Evolutionary conservation across 768 basidiomycete genomes (phyloP).

Genomic region (Tephrocybe rancida): DNA sequence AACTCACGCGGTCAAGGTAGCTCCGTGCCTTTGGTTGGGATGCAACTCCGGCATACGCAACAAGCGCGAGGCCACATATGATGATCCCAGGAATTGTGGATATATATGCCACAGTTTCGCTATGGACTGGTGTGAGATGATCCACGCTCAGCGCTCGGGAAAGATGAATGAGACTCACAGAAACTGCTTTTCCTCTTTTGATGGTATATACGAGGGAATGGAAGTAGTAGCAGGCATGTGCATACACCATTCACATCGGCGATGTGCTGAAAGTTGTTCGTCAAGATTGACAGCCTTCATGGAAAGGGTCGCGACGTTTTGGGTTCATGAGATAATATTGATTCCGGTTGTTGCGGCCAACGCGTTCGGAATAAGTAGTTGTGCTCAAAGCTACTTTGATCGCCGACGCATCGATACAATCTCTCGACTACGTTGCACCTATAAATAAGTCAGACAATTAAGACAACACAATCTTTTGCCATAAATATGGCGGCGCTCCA

Average conservation of each 20-base stretch:
- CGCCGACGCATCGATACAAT: no score
- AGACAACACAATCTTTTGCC: no score
- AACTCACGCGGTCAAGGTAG: conserved; percentile 16
- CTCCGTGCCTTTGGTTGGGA: background rate
- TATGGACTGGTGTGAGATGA: background rate
- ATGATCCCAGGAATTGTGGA: conserved; percentile 13
- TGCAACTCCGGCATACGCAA: conserved; percentile 9
- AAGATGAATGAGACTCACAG: background rate
- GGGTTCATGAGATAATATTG: no score
- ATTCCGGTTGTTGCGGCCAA: no score
- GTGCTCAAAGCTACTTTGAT: no score
- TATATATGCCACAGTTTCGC: conserved; percentile 7
- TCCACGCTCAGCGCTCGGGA: background rate
- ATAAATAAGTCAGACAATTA: no score
- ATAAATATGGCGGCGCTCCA: no score
- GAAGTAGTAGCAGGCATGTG: background rate
- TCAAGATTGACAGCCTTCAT: no score
- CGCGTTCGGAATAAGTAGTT: no score
- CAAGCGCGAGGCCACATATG: conserved; percentile 10
- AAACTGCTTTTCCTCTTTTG: background rate
- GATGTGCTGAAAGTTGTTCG: background rate
- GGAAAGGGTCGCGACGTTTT: no score
- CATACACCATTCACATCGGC: background rate
- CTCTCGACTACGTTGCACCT: no score
- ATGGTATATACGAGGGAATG: no score